Conservation (phyloP, 306 rosid genomes). For the Vigna nakashimae region DNA sequence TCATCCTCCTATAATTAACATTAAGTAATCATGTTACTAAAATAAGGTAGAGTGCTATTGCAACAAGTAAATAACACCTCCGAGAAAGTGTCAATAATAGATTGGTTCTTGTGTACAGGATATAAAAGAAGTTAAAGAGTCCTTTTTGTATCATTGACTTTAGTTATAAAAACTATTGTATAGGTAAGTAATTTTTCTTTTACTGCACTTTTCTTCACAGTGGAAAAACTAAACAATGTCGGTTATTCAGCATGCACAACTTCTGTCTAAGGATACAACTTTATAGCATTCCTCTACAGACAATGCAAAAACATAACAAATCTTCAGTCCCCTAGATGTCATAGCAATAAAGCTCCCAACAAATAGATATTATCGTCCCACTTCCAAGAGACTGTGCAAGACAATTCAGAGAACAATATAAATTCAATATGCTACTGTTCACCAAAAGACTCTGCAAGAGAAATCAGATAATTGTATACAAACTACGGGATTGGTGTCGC, state of each 20-base stretch:
- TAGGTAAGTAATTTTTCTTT: constrained; percentile 28
- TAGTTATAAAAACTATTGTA: constrained; percentile 1
- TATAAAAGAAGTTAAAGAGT: not conserved
- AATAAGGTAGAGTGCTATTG: not conserved
- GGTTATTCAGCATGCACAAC: constrained; percentile 13
- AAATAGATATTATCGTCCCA: not conserved
- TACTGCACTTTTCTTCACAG: not conserved
- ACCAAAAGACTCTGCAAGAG: not conserved
- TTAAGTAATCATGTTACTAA: not conserved
- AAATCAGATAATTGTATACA: not conserved
- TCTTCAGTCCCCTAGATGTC: not conserved
- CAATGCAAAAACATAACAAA: constrained; percentile 13
- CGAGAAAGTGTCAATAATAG: not conserved
- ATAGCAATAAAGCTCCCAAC: constrained; percentile 17
- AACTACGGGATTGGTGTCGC: not conserved
- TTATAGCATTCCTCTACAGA: not conserved
- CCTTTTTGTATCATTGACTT: not conserved
- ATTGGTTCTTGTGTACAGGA: not conserved
- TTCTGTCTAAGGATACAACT: not conserved
- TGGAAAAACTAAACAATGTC: constrained; percentile 1
- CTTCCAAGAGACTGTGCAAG: constrained; percentile 15
- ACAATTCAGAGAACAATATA: not conserved
- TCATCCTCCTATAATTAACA: constrained; percentile 41
- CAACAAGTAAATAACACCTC: constrained; percentile 13
- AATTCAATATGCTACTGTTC: not conserved